phyloP scores from a whole-genome alignment of 306 rosid genomes.

The Castanopsis chinensis region DNA sequence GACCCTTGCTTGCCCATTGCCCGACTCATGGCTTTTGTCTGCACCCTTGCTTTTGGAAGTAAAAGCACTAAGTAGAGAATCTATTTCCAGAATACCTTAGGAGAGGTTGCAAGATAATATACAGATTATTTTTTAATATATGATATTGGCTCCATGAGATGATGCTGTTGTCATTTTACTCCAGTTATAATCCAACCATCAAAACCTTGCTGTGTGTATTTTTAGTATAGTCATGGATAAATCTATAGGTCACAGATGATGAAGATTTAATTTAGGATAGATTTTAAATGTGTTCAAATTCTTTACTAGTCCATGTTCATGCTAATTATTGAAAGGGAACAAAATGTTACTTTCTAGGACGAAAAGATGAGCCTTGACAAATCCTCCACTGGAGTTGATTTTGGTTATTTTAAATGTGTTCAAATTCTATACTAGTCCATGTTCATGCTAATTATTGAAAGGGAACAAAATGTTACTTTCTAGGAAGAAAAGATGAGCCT shows the following conservation, averaged over 20 bases:
- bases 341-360: slow-evolving; percentile 31
- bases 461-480: slow-evolving; percentile 32
- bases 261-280: not conserved
- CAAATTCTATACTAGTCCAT: slow-evolving; percentile 17
- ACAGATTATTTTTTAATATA: not conserved
- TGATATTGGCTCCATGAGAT: slow-evolving; percentile 4
- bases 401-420: slow-evolving; percentile 9
- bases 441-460: slow-evolving; percentile 1
- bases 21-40: too few relatives aligned
- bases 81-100: not conserved
- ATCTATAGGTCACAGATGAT: slow-evolving; percentile 19
- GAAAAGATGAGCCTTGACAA: slow-evolving; percentile 25
- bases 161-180: slow-evolving; percentile 4
- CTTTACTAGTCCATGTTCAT: slow-evolving; percentile 9
- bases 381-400: slow-evolving; percentile 6
- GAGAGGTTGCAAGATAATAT: not conserved
- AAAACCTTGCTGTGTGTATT: slow-evolving; percentile 12
- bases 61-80: not conserved
- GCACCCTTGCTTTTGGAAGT: too few relatives aligned
- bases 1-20: too few relatives aligned
- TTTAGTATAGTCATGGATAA: slow-evolving; percentile 6
- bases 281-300: slow-evolving; percentile 13
- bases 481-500: slow-evolving; percentile 26
- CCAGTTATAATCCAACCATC: slow-evolving; percentile 13
- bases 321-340: slow-evolving; percentile 9